phyloP scores from a whole-genome alignment of 2,329 filamentous ascomycete genomes.

The Aspergillus ustus region DNA sequence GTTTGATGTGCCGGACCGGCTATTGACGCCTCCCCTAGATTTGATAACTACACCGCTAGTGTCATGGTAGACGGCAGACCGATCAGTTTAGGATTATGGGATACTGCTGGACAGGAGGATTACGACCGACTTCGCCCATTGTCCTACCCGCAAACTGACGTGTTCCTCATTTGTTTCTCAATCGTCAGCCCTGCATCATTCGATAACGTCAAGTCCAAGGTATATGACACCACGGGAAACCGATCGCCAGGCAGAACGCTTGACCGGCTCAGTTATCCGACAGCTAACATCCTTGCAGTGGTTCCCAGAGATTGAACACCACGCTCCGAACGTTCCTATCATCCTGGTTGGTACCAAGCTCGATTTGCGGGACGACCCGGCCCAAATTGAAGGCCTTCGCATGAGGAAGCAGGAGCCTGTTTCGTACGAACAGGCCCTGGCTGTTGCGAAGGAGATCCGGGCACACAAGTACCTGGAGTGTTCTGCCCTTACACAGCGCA shows the following conservation, averaged over 20 bases:
- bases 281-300: conserved; percentile 62
- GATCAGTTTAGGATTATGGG: conserved; percentile 95
- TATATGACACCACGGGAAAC: conserved; percentile 48
- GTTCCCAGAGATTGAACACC: conserved; percentile 97
- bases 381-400: conserved; percentile 78
- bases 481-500: conserved; percentile 93
- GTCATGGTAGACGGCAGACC: conserved; percentile 99
- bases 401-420: conserved; percentile 98
- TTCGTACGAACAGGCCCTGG: conserved; percentile 86
- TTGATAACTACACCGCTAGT: conserved; percentile 98
- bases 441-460: conserved; percentile 89
- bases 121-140: conserved; percentile 94
- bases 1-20: conserved; percentile 19
- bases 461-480: conserved; percentile 98
- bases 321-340: conserved; percentile 92
- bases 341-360: conserved; percentile 97
- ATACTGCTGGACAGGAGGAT: conserved; percentile 98
- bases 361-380: conserved; percentile 86
- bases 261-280: neutral
- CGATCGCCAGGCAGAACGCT: neutral
- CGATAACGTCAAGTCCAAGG: conserved; percentile 98
- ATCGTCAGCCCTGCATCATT: conserved; percentile 97
- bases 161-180: conserved; percentile 98
- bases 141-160: conserved; percentile 97
- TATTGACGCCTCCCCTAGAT: conserved; percentile 58